Percentiles rank a stretch among this genome's conserved stretches.
phyloP scores from a whole-genome alignment of 2,329 filamentous ascomycete genomes.

The Neodidymelliopsis sp. region DNA sequence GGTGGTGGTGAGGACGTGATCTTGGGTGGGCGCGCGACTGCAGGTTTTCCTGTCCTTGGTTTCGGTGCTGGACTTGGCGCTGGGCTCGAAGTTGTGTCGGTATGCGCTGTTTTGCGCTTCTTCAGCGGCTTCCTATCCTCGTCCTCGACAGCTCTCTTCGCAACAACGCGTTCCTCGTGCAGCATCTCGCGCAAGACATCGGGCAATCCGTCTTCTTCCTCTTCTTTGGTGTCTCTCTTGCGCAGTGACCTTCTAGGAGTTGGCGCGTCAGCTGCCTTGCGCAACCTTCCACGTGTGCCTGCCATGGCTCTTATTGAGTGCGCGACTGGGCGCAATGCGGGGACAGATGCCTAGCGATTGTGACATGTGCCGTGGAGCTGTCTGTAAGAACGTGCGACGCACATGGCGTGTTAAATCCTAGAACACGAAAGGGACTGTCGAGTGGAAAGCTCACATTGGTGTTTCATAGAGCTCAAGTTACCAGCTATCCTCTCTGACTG shows the following conservation, averaged over 20 bases:
- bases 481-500: slow-evolving; percentile 1
- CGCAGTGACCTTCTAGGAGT: slow-evolving; percentile 38
- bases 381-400: neutral
- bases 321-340: slow-evolving; percentile 5
- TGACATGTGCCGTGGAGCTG: neutral
- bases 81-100: slow-evolving; percentile 12
- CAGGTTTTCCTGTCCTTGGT: neutral
- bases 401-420: neutral
- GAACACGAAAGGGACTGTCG: neutral
- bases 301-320: slow-evolving; percentile 32
- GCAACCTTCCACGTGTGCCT: slow-evolving; percentile 32
- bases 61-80: slow-evolving; percentile 6
- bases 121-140: slow-evolving; percentile 50
- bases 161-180: slow-evolving; percentile 47
- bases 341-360: neutral
- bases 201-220: slow-evolving; percentile 44
- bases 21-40: neutral
- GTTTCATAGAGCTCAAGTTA: too few species aligned
- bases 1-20: slow-evolving; percentile 1
- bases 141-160: slow-evolving; percentile 37
- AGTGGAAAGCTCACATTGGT: neutral
- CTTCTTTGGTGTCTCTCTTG: slow-evolving; percentile 24
- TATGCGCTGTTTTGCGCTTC: slow-evolving; percentile 40
- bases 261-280: slow-evolving; percentile 24
- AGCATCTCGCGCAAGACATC: slow-evolving; percentile 58